Evolutionary conservation across 176 grass and related monocot species (phyloP).

Genomic region (Thinopyrum elongatum): DNA sequence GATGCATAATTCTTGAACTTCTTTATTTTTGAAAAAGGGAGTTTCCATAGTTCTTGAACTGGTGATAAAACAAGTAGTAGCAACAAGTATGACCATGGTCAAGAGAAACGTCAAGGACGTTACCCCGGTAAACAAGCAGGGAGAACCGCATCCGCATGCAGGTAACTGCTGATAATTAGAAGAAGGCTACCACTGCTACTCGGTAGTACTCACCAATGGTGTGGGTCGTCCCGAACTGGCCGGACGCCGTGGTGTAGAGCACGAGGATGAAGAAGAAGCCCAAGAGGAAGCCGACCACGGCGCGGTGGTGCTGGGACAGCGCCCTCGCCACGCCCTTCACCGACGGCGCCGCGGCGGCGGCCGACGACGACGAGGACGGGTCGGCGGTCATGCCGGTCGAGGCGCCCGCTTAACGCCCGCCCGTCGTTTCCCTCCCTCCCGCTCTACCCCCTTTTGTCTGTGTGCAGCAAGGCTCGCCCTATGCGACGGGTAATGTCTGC

Average conservation of each 20-base stretch:
- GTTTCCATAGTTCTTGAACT: neutral
- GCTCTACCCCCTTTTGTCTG: neutral
- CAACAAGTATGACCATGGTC: too few relatives aligned
- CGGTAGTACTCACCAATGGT: slow-evolving; percentile 14
- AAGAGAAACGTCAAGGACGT: neutral
- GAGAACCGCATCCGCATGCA: neutral
- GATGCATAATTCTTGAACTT: too few relatives aligned
- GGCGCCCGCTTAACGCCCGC: too few relatives aligned
- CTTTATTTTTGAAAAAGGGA: too few relatives aligned
- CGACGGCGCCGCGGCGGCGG: too few relatives aligned
- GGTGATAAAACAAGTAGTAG: neutral
- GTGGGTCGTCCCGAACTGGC: neutral
- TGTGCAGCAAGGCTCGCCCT: neutral
- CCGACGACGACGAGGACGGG: neutral
- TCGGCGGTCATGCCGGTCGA: slow-evolving; percentile 12
- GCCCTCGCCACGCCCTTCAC: slow-evolving; percentile 17
- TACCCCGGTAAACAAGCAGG: neutral
- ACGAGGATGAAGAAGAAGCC: slow-evolving; percentile 42
- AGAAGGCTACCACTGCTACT: neutral
- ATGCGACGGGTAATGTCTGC: neutral
- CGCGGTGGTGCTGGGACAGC: slow-evolving; percentile 24
- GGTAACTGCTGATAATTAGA: neutral
- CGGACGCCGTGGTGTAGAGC: slow-evolving; percentile 26
- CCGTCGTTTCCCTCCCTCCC: neutral
- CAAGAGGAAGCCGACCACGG: slow-evolving; percentile 32